Evolutionary conservation across 768 basidiomycete genomes (phyloP), one percentile per base, ranked within the genome.

Genomic region (Sporobolomyces roseus): DNA sequence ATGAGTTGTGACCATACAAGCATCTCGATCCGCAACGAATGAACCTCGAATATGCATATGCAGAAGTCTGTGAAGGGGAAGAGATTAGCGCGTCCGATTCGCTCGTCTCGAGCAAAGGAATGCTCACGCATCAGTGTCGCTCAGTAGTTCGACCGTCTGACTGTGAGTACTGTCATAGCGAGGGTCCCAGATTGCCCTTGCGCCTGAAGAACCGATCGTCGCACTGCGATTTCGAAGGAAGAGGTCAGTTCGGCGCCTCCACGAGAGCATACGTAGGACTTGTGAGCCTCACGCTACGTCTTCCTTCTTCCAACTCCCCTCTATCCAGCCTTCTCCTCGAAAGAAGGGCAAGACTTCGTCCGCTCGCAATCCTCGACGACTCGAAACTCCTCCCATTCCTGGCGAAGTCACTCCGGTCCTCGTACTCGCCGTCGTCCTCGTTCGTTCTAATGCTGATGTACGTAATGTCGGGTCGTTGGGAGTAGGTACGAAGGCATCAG

Each of bases 261-360:
- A 23, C 23, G 14, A 46, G 23, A 46, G 19, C 45, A 16, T 46
- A 6, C 45, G 45, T 16, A 46, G 14, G 14, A 46, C 23, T 17
- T 25, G 13, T 19, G 17, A 6, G 33, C 56, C 66, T 27, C 46
- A 68, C 65, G 63, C 66, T 0, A 72, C 66, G 30, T 72, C 71
- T 36, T 72, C 71, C 2, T 46, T 7, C 13, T n/a, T 35, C 71
- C 71, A 72, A 5, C 36, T 38, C 0, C 71, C 71, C 23, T 72
- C 71, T 14, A 72, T 65, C 63, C 63, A 72, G 4, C 59, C 71
- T 45, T 72, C 71, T 2, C 71, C 71, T 0, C 71, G 29, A 13
- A 72, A 68, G 54, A 45, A 68, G 13, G 70, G 70, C 33, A 72
- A 8, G 7, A 60, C 35, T 41, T 72, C 71, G 19, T 63, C 63